Percentiles rank a stretch among this genome's conserved stretches.
These are phyloP conservation scores for Xylaria sp. DNA, from an alignment of 2,329 filamentous ascomycete genomes.

Conservation along the genomic window DNA sequence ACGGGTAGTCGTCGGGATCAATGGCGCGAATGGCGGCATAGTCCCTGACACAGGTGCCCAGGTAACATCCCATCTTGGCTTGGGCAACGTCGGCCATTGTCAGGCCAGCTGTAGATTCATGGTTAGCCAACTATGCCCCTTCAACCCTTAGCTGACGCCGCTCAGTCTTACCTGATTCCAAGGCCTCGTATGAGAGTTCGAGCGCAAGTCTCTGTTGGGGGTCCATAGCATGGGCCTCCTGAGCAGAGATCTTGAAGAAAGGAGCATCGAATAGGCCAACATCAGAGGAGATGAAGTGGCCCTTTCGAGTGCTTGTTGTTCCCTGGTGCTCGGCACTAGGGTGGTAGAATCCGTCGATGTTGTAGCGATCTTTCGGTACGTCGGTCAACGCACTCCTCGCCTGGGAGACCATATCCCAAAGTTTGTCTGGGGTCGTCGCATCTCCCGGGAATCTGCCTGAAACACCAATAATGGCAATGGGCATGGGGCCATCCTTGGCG, in stretches of 20 bases:
- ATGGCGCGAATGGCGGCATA: slow-evolving; percentile 45
- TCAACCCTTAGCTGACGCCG: not conserved
- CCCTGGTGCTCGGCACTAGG: slow-evolving; percentile 46
- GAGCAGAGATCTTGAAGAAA: slow-evolving; percentile 48
- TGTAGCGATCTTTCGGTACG: slow-evolving; percentile 46
- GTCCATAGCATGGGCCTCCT: slow-evolving; percentile 51
- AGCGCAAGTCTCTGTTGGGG: slow-evolving; percentile 50
- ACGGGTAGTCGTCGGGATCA: slow-evolving; percentile 52
- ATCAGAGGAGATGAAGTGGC: slow-evolving; percentile 47
- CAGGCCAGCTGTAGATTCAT: slow-evolving; percentile 43
- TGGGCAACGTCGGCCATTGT: slow-evolving; percentile 45
- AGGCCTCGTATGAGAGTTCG: slow-evolving; percentile 47
- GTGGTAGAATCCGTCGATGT: slow-evolving; percentile 47
- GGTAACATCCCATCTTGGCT: slow-evolving; percentile 48
- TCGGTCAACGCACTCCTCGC: slow-evolving; percentile 45
- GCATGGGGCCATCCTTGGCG: slow-evolving; percentile 44
- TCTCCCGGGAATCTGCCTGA: slow-evolving; percentile 48
- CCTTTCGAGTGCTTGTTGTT: slow-evolving; percentile 44
- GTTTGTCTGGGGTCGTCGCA: slow-evolving; percentile 44
- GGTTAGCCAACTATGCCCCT: slow-evolving; percentile 20
- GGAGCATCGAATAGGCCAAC: slow-evolving; percentile 47
- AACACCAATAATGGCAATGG: slow-evolving; percentile 46
- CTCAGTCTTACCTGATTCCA: slow-evolving; percentile 46
- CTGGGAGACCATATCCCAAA: slow-evolving; percentile 47
- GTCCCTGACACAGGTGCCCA: slow-evolving; percentile 48